Base-by-base conservation (phyloP, 371 early-diverging fungal species). In the Apophysomyces elegans region DNA sequence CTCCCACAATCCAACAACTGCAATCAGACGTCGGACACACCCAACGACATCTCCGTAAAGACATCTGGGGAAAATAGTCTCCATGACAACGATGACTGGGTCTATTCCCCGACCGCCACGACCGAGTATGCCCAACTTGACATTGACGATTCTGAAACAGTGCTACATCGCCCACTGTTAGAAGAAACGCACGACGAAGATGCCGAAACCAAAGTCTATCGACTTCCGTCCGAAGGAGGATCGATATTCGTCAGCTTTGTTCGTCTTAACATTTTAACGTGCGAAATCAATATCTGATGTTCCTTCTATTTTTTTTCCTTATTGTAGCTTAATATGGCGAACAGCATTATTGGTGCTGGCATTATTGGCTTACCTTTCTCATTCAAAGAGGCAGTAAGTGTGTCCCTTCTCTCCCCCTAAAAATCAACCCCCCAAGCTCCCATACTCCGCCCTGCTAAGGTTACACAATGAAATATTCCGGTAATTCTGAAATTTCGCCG, bases 321-420 rank as follows among this genome's bases (percentile, higher is more conserved):
- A 70, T 71, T 72, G 36, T 84, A 89, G 73, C 77, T 91, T 59
- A 90, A 90, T 68, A 86, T 92, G 83, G 88, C 90, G 60, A 92
- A 92, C 73, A 88, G 91, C 39, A 92, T 91, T 56, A 86, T 92
- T 59, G 92, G 92, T 39, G 92, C 92, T 13, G 92, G 92, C 59
- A 82, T 87, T 61, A 87, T 87, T 61, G 88, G 87, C 2, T 72
- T 88, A 47, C 88, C 88, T 13, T 88, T 84, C 67, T 85, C 88
- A 58, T 82, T 87, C 67, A 80, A 76, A 63, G 84, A 86, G 64
- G 84, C 88, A 47, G 83, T 83, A 74, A 72, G 78, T 63, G n/a
- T 21, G 5, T 26, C 21, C 54, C 6, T 26, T 11, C 8, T 11
- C 54, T 35, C 21, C 21, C 54, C 54, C 54, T 26, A 26, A 26